Evolutionary conservation across 768 basidiomycete genomes (phyloP).

Genomic region (Obba rivulosa): DNA sequence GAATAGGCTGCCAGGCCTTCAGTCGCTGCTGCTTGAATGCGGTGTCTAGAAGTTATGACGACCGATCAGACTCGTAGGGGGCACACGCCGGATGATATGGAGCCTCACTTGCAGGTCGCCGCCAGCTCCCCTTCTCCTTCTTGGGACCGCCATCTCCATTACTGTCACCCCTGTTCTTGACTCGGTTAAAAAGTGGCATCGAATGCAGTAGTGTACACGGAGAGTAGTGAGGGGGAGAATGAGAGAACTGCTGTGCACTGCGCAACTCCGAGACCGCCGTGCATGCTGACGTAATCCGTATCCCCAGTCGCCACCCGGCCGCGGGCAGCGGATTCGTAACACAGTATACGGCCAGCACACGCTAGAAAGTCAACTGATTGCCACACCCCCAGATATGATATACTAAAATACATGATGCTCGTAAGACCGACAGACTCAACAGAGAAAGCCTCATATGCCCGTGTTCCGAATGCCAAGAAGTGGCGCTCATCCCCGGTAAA

Average conservation of each 20-base stretch:
- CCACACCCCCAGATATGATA: too few species aligned
- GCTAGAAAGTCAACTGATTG: too few species aligned
- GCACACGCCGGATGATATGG: not conserved
- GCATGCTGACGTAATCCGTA: too few species aligned
- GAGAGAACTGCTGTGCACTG: not conserved
- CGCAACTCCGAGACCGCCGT: too few species aligned
- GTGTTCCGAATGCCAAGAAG: too few species aligned
- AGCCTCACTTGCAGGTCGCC: conserved; percentile 73
- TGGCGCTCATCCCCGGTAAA: conserved; percentile 23
- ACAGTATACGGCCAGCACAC: too few species aligned
- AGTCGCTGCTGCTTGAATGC: conserved; percentile 99
- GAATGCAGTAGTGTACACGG: not conserved
- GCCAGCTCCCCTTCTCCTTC: conserved; percentile 86
- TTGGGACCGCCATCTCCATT: conserved; percentile 34
- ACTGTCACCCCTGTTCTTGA: conserved; percentile 16
- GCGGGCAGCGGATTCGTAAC: too few species aligned
- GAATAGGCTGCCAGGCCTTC: conserved; percentile 99
- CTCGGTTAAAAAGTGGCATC: conserved; percentile 30
- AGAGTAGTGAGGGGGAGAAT: not conserved
- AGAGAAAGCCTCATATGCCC: not conserved
- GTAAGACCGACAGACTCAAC: not conserved
- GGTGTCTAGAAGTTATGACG: conserved; percentile 57
- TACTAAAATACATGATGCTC: too few species aligned
- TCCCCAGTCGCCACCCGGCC: too few species aligned
- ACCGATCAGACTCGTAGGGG: not conserved